Percentiles rank a stretch among this genome's conserved stretches.
These are phyloP conservation scores for Castanospermum australe DNA, from an alignment of 306 rosid species.

Conservation along the genomic window DNA sequence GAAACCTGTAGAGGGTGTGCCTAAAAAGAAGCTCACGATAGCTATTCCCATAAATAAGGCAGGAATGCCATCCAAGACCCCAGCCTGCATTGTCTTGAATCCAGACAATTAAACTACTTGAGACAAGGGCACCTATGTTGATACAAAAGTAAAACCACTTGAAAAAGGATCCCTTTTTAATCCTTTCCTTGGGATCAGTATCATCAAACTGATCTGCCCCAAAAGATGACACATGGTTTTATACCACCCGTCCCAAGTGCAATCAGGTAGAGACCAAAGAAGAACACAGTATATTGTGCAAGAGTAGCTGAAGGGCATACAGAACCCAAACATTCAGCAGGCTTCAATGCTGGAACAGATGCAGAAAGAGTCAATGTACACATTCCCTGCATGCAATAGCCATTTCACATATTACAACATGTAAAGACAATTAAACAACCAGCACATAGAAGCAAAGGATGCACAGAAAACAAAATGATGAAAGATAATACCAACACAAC, in stretches of 20 bases:
- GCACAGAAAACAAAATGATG: slow-evolving; percentile 9
- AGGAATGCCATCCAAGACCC: slow-evolving; percentile 92
- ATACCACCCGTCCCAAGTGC: slow-evolving; percentile 90
- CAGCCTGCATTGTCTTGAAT: slow-evolving; percentile 87
- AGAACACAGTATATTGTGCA: slow-evolving; percentile 68
- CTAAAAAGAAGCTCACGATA: slow-evolving; percentile 65
- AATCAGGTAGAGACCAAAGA: slow-evolving; percentile 72
- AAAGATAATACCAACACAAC: background rate
- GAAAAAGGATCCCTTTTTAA: slow-evolving; percentile 83
- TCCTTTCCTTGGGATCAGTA: slow-evolving; percentile 67
- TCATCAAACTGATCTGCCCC: slow-evolving; percentile 97
- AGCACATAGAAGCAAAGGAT: background rate
- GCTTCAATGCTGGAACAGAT: slow-evolving; percentile 57
- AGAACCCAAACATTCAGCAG: slow-evolving; percentile 53
- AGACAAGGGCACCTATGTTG: slow-evolving; percentile 76
- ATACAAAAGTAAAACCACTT: slow-evolving; percentile 91
- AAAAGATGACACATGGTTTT: slow-evolving; percentile 85
- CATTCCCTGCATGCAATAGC: slow-evolving; percentile 69
- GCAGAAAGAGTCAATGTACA: slow-evolving; percentile 82
- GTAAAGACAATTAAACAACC: background rate
- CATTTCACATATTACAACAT: slow-evolving; percentile 20
- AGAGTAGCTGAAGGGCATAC: slow-evolving; percentile 65
- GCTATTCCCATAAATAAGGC: slow-evolving; percentile 67
- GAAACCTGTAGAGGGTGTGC: slow-evolving; percentile 74
- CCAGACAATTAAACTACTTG: slow-evolving; percentile 74